Percentiles rank a stretch among this genome's conserved stretches.
Evolutionary conservation across 2,329 filamentous ascomycete genomes (phyloP).

Genomic region (Sarocladium oryzae): DNA sequence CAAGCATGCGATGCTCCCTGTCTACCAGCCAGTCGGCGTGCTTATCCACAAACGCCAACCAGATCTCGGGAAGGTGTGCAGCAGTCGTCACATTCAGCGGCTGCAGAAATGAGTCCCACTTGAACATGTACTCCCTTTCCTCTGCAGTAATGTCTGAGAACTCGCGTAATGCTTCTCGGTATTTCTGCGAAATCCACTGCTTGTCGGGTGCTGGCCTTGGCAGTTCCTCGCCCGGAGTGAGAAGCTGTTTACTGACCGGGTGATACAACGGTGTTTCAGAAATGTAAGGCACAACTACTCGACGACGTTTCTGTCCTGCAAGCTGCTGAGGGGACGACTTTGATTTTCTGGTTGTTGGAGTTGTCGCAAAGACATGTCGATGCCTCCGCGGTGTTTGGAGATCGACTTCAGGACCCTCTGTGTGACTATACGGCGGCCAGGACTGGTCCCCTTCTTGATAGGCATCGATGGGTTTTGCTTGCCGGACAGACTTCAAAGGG

Average conservation of each 20-base stretch:
- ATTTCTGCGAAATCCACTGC: slow-evolving; percentile 52
- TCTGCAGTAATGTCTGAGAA: slow-evolving; percentile 47
- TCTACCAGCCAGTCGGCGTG: slow-evolving; percentile 47
- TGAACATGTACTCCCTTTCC: slow-evolving; percentile 52
- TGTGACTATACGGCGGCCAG: slow-evolving; percentile 24
- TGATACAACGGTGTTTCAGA: slow-evolving; percentile 50
- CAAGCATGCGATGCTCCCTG: slow-evolving; percentile 39
- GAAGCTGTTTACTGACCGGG: slow-evolving; percentile 45
- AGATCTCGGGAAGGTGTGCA: slow-evolving; percentile 44
- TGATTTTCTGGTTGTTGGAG: slow-evolving; percentile 14
- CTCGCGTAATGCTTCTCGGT: slow-evolving; percentile 50
- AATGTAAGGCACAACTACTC: slow-evolving; percentile 20
- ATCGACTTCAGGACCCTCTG: not conserved
- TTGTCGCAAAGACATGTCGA: not conserved
- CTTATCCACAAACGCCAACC: slow-evolving; percentile 43
- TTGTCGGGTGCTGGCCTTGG: slow-evolving; percentile 39
- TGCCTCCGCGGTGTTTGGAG: slow-evolving; percentile 5
- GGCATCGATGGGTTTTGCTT: slow-evolving; percentile 37
- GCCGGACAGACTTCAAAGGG: slow-evolving; percentile 35
- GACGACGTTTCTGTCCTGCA: slow-evolving; percentile 23
- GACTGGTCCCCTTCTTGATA: slow-evolving; percentile 39
- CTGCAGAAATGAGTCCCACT: slow-evolving; percentile 52
- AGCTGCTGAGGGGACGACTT: slow-evolving; percentile 15
- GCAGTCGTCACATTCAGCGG: slow-evolving; percentile 43
- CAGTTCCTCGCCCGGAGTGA: slow-evolving; percentile 43